Evolutionary conservation across 2,329 filamentous ascomycete species (phyloP).

Genomic region (Sarocladium brachiariae): DNA sequence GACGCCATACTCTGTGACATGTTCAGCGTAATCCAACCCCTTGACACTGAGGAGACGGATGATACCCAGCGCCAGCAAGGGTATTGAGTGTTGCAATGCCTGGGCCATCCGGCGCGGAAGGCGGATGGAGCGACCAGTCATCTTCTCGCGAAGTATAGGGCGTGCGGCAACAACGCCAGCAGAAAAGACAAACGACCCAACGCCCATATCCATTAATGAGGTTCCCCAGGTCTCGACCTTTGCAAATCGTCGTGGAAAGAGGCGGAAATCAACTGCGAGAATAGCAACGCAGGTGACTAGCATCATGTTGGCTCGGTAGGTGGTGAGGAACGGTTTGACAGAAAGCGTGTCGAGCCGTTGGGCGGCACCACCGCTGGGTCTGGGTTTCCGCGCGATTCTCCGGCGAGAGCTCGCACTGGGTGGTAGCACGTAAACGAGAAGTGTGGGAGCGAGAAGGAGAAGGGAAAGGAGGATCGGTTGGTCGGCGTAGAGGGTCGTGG

Average conservation of each 20-base stretch:
- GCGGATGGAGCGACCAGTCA: constrained; percentile 6
- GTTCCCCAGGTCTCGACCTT: constrained; percentile 99
- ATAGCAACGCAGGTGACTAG: constrained; percentile 84
- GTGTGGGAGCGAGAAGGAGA: constrained; percentile 65
- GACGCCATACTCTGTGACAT: constrained; percentile 94
- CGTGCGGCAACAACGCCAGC: constrained; percentile 85
- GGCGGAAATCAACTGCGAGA: constrained; percentile 88
- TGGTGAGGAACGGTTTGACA: constrained; percentile 85
- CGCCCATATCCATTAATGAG: constrained; percentile 96
- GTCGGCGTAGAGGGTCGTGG: constrained; percentile 76
- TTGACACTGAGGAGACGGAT: constrained; percentile 85
- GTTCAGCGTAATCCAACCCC: constrained; percentile 90
- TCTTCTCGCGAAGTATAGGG: constrained; percentile 63
- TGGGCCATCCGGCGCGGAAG: constrained; percentile 4
- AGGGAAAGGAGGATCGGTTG: constrained; percentile 66
- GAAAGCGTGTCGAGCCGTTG: constrained; percentile 47
- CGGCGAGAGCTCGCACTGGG: constrained; percentile 21
- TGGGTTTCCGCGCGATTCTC: constrained; percentile 38
- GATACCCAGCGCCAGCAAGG: constrained; percentile 72
- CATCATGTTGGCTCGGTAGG: constrained; percentile 88
- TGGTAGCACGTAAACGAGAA: constrained; percentile 52
- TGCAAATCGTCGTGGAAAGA: constrained; percentile 90
- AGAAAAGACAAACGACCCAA: constrained; percentile 95
- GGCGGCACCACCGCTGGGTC: constrained; percentile 29
- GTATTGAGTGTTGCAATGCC: constrained; percentile 71